Percentiles rank a stretch among this genome's conserved stretches.
phyloP scores from a whole-genome alignment of 2,329 filamentous ascomycete genomes.

The Endothia cerciana region DNA sequence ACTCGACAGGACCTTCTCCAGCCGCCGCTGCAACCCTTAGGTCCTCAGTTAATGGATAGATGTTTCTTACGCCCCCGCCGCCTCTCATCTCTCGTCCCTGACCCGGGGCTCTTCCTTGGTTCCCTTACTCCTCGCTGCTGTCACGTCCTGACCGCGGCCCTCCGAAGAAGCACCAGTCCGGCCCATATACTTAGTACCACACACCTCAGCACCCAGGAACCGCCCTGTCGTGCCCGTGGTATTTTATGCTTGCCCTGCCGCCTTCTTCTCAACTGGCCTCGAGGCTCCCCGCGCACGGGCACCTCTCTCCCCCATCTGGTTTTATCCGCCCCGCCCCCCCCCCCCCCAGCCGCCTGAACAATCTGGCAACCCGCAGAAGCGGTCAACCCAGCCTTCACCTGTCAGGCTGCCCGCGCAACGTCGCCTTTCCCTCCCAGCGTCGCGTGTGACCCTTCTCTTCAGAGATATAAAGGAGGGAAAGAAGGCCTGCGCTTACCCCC shows the following conservation, averaged over 20 bases:
- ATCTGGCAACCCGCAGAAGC: too few species aligned
- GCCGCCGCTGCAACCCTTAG: background rate
- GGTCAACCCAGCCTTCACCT: too few species aligned
- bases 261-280: background rate
- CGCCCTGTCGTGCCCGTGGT: background rate
- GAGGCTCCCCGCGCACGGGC: background rate
- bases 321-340: too few species aligned
- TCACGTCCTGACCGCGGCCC: background rate
- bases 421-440: too few species aligned
- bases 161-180: background rate
- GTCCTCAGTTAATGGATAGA: conserved; percentile 7
- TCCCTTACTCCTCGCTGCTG: background rate
- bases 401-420: too few species aligned
- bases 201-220: background rate
- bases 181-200: background rate
- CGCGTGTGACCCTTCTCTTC: too few species aligned
- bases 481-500: too few species aligned
- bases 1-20: background rate
- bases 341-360: too few species aligned
- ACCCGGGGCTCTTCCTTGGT: background rate
- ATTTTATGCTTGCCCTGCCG: background rate
- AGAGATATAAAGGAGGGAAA: too few species aligned
- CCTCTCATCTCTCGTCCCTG: conserved; percentile 1
- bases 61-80: background rate
- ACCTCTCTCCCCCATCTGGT: background rate